phyloP scores from a whole-genome alignment of 805 yeast genomes.

The Saccharomycopsis amapae region DNA sequence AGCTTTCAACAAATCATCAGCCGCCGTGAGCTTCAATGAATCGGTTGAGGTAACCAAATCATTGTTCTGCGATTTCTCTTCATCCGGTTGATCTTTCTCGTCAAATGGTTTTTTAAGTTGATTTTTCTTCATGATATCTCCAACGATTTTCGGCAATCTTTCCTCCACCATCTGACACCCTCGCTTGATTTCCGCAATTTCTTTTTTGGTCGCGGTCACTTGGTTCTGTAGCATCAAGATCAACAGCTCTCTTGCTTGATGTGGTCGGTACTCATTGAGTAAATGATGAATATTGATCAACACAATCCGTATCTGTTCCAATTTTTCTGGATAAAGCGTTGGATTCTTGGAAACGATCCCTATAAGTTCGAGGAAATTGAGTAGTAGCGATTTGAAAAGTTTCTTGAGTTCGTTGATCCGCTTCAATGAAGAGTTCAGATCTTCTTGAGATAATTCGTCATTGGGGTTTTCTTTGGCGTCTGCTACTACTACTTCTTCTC shows the following conservation, averaged over 20 bases:
- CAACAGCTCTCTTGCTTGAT: constrained; percentile 86
- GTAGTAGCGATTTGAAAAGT: constrained; percentile 66
- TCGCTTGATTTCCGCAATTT: constrained; percentile 33
- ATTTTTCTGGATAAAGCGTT: constrained; percentile 47
- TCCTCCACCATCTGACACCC: constrained; percentile 10
- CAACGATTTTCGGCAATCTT: constrained; percentile 3
- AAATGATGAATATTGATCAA: constrained; percentile 88
- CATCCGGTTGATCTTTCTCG: not conserved
- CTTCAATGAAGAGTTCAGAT: constrained; percentile 39
- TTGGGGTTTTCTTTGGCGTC: constrained; percentile 27
- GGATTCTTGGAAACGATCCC: constrained; percentile 77
- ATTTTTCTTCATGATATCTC: constrained; percentile 1
- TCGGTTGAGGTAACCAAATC: not conserved
- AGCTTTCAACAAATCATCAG: not conserved
- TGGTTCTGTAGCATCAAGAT: constrained; percentile 67
- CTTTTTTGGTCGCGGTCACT: constrained; percentile 52
- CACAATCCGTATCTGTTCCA: constrained; percentile 73
- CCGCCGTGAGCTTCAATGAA: no score
- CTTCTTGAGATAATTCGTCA: constrained; percentile 32
- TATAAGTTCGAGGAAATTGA: constrained; percentile 75
- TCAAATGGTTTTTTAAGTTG: not conserved
- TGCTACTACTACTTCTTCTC: constrained; percentile 9
- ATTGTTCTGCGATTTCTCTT: not conserved
- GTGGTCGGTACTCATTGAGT: constrained; percentile 87
- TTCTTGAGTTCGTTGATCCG: constrained; percentile 72